These are phyloP conservation scores for Xylaria sp. DNA, from an alignment of 2,329 filamentous ascomycete genomes.

Conservation along the genomic window DNA sequence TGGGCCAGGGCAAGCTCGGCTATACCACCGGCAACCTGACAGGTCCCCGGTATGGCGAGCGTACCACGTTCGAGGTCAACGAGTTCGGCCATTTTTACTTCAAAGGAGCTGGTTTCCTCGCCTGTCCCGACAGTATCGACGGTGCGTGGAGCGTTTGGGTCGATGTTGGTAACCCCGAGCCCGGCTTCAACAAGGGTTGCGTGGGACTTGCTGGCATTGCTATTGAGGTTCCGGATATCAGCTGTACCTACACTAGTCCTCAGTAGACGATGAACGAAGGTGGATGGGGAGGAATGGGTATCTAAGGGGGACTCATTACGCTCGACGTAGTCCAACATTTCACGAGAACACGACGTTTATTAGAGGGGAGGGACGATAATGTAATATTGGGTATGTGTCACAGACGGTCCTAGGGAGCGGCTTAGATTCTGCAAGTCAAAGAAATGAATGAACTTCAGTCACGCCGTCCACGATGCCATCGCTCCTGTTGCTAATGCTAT, in stretches of 20 bases:
- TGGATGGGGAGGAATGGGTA: no score
- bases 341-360: no score
- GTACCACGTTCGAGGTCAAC: conserved; percentile 43
- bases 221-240: conserved; percentile 22
- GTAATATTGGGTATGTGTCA: no score
- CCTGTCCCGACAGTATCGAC: conserved; percentile 45
- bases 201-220: conserved; percentile 33
- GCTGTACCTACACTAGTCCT: conserved; percentile 33
- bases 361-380: no score
- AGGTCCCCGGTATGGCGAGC: conserved; percentile 40
- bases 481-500: no score
- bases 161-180: conserved; percentile 29
- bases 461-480: no score
- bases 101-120: conserved; percentile 40
- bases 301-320: no score
- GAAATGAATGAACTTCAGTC: no score
- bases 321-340: no score
- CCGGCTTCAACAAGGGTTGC: conserved; percentile 36
- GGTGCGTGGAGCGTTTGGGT: conserved; percentile 37
- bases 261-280: no score
- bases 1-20: conserved; percentile 51
- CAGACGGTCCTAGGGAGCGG: no score
- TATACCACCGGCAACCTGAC: conserved; percentile 45
- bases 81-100: conserved; percentile 44
- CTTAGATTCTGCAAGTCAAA: no score